These are phyloP conservation scores for Psilocybe cyanescens DNA, from an alignment of 768 basidiomycete genomes.

Conservation along the genomic window DNA sequence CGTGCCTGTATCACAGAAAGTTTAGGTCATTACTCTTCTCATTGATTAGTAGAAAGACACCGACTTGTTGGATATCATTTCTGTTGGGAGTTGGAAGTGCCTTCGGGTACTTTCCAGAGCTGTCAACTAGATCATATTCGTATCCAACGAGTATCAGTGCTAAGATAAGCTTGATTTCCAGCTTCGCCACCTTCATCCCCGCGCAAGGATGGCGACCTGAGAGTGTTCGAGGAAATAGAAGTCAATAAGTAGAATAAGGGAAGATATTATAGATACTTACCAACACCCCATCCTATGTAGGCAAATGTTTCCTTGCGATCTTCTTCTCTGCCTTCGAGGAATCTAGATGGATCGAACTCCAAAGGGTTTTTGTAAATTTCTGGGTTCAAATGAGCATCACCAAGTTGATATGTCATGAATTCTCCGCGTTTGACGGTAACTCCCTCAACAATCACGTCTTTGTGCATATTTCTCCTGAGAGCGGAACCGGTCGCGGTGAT, in stretches of 20 bases:
- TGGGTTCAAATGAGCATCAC: slow-evolving; percentile 38
- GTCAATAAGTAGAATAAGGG: no score
- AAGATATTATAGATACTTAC: neutral
- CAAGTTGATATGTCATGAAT: slow-evolving; percentile 36
- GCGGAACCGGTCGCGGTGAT: slow-evolving; percentile 30
- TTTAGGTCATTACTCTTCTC: no score
- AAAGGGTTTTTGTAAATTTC: slow-evolving; percentile 37
- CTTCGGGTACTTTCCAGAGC: slow-evolving; percentile 27
- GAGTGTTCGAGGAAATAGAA: neutral
- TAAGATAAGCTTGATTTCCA: slow-evolving; percentile 41
- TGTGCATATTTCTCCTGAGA: slow-evolving; percentile 37
- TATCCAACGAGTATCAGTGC: slow-evolving; percentile 36
- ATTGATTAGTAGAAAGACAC: neutral
- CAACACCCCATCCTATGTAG: slow-evolving; percentile 23
- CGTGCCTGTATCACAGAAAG: slow-evolving; percentile 1
- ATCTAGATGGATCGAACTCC: slow-evolving; percentile 40
- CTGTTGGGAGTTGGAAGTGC: slow-evolving; percentile 31
- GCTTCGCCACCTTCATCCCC: slow-evolving; percentile 42
- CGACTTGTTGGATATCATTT: slow-evolving; percentile 32
- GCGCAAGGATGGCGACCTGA: slow-evolving; percentile 42
- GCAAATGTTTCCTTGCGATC: slow-evolving; percentile 23
- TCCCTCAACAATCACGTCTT: slow-evolving; percentile 31
- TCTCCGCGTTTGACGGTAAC: slow-evolving; percentile 33
- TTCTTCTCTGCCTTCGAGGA: slow-evolving; percentile 29
- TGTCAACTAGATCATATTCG: slow-evolving; percentile 39